These are phyloP conservation scores for Myrica gale DNA, from an alignment of 306 rosid genomes.

Conservation along the genomic window DNA sequence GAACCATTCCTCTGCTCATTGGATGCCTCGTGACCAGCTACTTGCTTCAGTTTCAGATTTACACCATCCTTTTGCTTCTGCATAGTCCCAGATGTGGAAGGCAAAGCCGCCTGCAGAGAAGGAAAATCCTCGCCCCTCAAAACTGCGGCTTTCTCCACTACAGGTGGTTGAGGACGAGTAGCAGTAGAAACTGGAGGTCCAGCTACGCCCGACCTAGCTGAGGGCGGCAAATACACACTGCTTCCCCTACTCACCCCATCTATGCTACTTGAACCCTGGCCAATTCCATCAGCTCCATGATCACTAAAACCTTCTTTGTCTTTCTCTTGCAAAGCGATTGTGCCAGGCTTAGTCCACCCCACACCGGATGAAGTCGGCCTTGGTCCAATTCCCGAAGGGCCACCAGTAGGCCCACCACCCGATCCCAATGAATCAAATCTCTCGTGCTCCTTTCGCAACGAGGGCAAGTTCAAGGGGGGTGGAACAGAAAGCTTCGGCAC, in stretches of 20 bases:
- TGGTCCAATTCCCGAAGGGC: slow-evolving; percentile 58
- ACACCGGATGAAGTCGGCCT: slow-evolving; percentile 75
- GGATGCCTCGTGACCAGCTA: slow-evolving; percentile 31
- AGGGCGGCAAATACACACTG: slow-evolving; percentile 61
- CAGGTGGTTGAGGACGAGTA: slow-evolving; percentile 21
- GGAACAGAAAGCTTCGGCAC: slow-evolving; percentile 96
- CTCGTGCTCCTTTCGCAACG: slow-evolving; percentile 84
- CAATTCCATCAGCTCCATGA: slow-evolving; percentile 41
- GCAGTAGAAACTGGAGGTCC: slow-evolving; percentile 34
- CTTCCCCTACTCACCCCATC: slow-evolving; percentile 41
- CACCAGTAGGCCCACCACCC: slow-evolving; percentile 57
- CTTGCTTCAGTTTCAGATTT: slow-evolving; percentile 52
- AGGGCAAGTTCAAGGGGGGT: slow-evolving; percentile 98
- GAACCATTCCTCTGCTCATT: slow-evolving; percentile 45
- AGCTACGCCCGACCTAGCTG: slow-evolving; percentile 47
- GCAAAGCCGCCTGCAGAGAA: slow-evolving; percentile 72
- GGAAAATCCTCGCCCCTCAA: slow-evolving; percentile 97
- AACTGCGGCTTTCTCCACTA: slow-evolving; percentile 43
- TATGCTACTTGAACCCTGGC: slow-evolving; percentile 34
- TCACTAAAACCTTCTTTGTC: slow-evolving; percentile 52
- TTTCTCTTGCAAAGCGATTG: slow-evolving; percentile 48
- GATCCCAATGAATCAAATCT: slow-evolving; percentile 76
- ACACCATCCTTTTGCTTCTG: slow-evolving; percentile 64
- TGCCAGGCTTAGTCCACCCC: slow-evolving; percentile 86
- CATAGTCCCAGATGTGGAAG: slow-evolving; percentile 43